These are phyloP conservation scores for Moricandia moricandioides DNA, from an alignment of 345 rosid genomes.

Conservation along the genomic window DNA sequence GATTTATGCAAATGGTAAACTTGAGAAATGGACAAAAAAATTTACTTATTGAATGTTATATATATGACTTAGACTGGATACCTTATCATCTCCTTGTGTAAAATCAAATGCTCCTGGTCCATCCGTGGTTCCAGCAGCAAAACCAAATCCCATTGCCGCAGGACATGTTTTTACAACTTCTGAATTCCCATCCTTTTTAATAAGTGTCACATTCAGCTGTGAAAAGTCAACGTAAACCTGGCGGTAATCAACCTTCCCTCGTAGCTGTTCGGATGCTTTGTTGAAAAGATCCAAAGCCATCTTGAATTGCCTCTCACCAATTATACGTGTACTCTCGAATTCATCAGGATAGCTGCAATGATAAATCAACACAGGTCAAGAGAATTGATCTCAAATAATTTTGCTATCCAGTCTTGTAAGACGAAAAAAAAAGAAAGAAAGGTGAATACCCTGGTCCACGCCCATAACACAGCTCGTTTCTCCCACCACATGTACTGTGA, in stretches of 20 bases:
- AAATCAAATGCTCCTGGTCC: constrained; percentile 99
- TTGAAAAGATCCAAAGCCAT: constrained; percentile 80
- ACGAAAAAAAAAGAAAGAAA: not conserved
- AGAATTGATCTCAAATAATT: not conserved
- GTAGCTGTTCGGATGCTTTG: constrained; percentile 72
- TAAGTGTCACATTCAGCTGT: constrained; percentile 72
- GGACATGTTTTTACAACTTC: constrained; percentile 85
- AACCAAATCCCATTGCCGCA: constrained; percentile 95
- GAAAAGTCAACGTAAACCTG: constrained; percentile 81
- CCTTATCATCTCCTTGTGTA: constrained; percentile 92
- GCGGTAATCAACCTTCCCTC: constrained; percentile 77
- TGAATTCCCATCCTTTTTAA: constrained; percentile 59
- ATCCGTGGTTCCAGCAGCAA: constrained; percentile 99
- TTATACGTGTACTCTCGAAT: constrained; percentile 89
- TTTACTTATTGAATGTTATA: constrained; percentile 8
- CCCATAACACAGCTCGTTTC: constrained; percentile 88
- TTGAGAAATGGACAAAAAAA: constrained; percentile 18
- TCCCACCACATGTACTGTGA: constrained; percentile 96
- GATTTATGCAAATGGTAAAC: constrained; percentile 19
- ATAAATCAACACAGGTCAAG: constrained; percentile 17
- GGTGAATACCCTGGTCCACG: constrained; percentile 90
- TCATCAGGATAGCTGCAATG: constrained; percentile 82
- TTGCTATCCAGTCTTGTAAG: constrained; percentile 5
- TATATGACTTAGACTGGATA: constrained; percentile 27
- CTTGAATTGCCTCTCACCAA: constrained; percentile 89